Percentiles rank a stretch among this genome's conserved stretches.
Evolutionary conservation across 768 basidiomycete genomes (phyloP).

Genomic region (Crassisporium funariophilum): DNA sequence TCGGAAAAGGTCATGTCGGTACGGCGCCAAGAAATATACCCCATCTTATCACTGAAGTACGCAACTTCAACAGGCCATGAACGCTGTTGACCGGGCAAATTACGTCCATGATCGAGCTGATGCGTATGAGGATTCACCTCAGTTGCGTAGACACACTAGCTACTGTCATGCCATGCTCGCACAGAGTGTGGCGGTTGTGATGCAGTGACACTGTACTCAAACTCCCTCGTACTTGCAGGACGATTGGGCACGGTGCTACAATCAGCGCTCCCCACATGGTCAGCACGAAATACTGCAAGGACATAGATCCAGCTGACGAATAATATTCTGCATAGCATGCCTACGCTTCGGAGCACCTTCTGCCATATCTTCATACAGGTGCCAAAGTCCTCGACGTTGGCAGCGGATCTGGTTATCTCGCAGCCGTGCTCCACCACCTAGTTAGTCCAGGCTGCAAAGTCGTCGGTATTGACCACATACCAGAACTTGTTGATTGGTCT

Average conservation of each 20-base stretch:
- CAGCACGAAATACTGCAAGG: conserved; percentile 1
- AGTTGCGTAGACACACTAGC: conserved; percentile 42
- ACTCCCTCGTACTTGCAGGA: conserved; percentile 34
- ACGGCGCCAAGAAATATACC: conserved; percentile 23
- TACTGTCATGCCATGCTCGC: not conserved
- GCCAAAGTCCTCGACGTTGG: conserved; percentile 87
- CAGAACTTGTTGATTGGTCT: conserved; percentile 74
- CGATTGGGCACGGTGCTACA: conserved; percentile 84
- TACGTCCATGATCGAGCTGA: conserved; percentile 52
- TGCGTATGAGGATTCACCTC: conserved; percentile 83
- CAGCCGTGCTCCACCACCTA: conserved; percentile 80
- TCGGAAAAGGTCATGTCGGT: conserved; percentile 61
- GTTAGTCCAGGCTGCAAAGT: conserved; percentile 61
- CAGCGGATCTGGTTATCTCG: conserved; percentile 84
- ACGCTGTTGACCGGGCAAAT: conserved; percentile 65
- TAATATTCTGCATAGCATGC: conserved; percentile 61
- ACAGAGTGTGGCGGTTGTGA: not conserved
- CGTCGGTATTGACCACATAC: conserved; percentile 91
- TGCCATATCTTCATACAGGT: conserved; percentile 70
- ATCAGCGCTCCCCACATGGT: conserved; percentile 99
- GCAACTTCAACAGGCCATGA: conserved; percentile 58
- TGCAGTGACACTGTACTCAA: not conserved
- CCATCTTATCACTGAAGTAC: not conserved
- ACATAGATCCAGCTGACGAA: not conserved
- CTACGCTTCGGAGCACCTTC: conserved; percentile 77